Evolutionary conservation across 139 green algal genomes (phyloP), one percentile per base, ranked within the genome.

Genomic region (Eudorina sp.): DNA sequence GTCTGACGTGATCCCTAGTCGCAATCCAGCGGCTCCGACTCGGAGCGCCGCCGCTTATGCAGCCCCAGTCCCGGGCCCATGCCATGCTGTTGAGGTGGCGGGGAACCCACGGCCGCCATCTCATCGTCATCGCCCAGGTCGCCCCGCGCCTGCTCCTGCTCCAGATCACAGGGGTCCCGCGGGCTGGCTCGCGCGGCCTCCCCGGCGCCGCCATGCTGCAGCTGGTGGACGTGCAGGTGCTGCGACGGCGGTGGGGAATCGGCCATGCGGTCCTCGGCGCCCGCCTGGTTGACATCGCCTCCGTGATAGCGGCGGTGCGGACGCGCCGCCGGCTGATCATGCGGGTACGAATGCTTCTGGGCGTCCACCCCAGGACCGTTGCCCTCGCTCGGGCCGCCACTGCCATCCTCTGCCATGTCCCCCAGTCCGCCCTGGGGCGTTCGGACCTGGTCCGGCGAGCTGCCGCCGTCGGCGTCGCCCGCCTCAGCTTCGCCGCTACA

Each of bases 31-130:
- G 46, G 45, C 14, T 29, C 45, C 18, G 73, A 81, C 29, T 23
- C 45, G 43, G 73, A 81, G 27, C 73, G 73, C 73, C 73, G 2
- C 45, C 73, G 73, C 73, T 81, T 81, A 29, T 81, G 73, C 43
- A 38, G 43, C 31, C 70, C 70, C 41, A 53, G 19, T 9, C 23
- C 70, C 27, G 55, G 41, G 40, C 16, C 40, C 68, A 29, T 13
- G 34, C 36, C 36, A 31, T 21, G 68, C 68, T n/a, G 68, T 4
- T 8, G 16, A 29, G 62, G 14, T 5, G 34, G 40, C 70, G 21
- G 70, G 40, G 41, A n/a, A n/a, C 41, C 27, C 29, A 31, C 40
- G 9, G 16, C 21, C 11, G 40, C 70, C 70, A 79, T 53, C 27
- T 79, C 40, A 14, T 40, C 38, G 23, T 79, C 38, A 38, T 3